These are phyloP conservation scores for Fusarium sp. DNA, from an alignment of 2,329 filamentous ascomycete species.

Conservation along the genomic window DNA sequence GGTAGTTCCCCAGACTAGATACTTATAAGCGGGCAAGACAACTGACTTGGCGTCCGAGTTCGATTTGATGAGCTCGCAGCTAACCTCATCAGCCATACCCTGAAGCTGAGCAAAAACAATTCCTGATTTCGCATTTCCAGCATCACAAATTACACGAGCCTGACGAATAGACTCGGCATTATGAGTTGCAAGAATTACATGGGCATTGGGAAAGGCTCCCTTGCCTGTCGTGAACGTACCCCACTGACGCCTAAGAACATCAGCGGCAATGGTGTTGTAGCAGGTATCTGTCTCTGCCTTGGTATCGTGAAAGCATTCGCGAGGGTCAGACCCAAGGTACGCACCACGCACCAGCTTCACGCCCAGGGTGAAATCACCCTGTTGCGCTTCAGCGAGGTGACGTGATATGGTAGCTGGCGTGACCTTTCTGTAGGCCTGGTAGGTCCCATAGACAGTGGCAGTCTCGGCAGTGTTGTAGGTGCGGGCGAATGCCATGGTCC, in stretches of 20 bases:
- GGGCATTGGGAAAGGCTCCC: conserved; percentile 67
- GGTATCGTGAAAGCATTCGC: conserved; percentile 77
- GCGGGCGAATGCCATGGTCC: conserved; percentile 80
- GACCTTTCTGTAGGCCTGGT: conserved; percentile 80
- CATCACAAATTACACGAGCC: conserved; percentile 65
- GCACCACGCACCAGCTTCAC: conserved; percentile 82
- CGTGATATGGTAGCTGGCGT: conserved; percentile 67
- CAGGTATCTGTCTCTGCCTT: conserved; percentile 77
- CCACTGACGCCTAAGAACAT: conserved; percentile 71
- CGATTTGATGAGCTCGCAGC: conserved; percentile 68
- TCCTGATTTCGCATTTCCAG: conserved; percentile 55
- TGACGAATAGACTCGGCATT: conserved; percentile 79
- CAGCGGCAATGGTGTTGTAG: conserved; percentile 78
- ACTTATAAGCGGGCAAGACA: conserved; percentile 74
- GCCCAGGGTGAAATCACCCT: conserved; percentile 74
- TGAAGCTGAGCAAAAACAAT: conserved; percentile 77
- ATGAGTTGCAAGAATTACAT: conserved; percentile 83
- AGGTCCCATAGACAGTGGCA: conserved; percentile 83
- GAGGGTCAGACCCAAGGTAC: conserved; percentile 77
- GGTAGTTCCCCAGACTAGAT: conserved; percentile 76
- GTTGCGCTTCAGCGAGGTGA: conserved; percentile 70
- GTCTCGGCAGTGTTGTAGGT: conserved; percentile 77
- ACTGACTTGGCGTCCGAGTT: conserved; percentile 45
- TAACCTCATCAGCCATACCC: conserved; percentile 96
- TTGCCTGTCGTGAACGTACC: conserved; percentile 51